Conservation (phyloP, 2,329 filamentous ascomycete genomes). For the Cladorrhinum sp. region DNA sequence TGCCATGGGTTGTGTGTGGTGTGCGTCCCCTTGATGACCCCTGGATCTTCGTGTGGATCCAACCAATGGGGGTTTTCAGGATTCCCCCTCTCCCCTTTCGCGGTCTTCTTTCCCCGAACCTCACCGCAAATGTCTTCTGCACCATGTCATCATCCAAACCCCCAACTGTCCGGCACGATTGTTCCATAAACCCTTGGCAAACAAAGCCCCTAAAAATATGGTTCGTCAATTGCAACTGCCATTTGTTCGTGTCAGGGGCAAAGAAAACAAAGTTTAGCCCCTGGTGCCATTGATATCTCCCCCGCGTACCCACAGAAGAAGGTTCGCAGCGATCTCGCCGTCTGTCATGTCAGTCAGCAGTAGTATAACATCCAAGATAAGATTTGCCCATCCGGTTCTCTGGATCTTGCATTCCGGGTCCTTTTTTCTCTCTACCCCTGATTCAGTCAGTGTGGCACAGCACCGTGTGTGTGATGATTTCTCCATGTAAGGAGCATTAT, state of each 20-base stretch:
- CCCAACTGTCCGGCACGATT: background rate
- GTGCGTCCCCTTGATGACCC: background rate
- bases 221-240: background rate
- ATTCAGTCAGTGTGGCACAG: no score
- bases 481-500: background rate
- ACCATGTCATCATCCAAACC: background rate
- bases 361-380: background rate
- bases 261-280: background rate
- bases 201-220: background rate
- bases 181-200: background rate
- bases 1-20: conserved; percentile 3
- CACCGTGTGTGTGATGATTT: background rate
- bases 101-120: background rate
- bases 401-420: no score
- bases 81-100: conserved; percentile 6
- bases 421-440: no score
- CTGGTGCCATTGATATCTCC: background rate
- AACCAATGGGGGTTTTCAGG: conserved; percentile 5
- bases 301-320: background rate
- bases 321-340: conserved; percentile 1
- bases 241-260: background rate
- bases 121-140: background rate
- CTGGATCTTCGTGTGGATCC: background rate
- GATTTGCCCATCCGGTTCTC: no score
- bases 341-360: background rate